A percentile compares a stretch with the other conserved stretches of the same genome.
phyloP scores from a whole-genome alignment of 768 basidiomycete genomes.

The Phaeotremella skinneri region DNA sequence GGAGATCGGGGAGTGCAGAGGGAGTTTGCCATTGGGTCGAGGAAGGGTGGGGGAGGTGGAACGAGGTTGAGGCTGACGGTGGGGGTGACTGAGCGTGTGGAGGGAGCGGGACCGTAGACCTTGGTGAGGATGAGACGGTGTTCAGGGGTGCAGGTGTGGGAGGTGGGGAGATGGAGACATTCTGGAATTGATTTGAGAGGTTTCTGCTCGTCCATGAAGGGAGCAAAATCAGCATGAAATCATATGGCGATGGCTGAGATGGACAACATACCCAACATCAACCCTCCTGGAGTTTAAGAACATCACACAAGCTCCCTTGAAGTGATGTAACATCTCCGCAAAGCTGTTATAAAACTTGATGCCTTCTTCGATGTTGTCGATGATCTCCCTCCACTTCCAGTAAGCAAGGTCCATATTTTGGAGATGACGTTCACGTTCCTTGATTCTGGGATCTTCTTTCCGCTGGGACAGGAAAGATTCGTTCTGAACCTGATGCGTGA shows the following conservation, averaged over 20 bases:
- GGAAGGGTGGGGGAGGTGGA: slow-evolving; percentile 36
- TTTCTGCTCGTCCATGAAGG: slow-evolving; percentile 13
- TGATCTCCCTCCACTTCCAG: slow-evolving; percentile 82
- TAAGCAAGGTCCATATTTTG: slow-evolving; percentile 80
- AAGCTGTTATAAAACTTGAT: slow-evolving; percentile 93
- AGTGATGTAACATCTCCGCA: slow-evolving; percentile 65
- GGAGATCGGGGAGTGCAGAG: slow-evolving; percentile 35
- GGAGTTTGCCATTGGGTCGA: slow-evolving; percentile 42
- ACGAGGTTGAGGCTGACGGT: neutral
- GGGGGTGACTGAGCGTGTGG: slow-evolving; percentile 5
- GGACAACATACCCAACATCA: slow-evolving; percentile 67
- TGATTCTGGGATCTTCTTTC: slow-evolving; percentile 71
- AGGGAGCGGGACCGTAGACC: too few relatives aligned
- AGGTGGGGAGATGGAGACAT: slow-evolving; percentile 14
- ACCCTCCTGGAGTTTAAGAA: slow-evolving; percentile 72
- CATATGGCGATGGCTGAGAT: neutral
- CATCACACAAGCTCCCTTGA: slow-evolving; percentile 70
- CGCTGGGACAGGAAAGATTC: slow-evolving; percentile 71
- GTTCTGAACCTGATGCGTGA: slow-evolving; percentile 60
- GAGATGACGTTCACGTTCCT: slow-evolving; percentile 75
- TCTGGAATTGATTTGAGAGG: slow-evolving; percentile 20
- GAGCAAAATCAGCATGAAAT: neutral
- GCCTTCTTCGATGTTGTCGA: slow-evolving; percentile 81
- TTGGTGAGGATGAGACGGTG: slow-evolving; percentile 2
- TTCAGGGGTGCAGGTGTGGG: slow-evolving; percentile 11